A percentile compares a stretch with the other conserved stretches of the same genome.
Evolutionary conservation across 805 yeast genomes (phyloP).

Genomic region (Candida endomychidarum): DNA sequence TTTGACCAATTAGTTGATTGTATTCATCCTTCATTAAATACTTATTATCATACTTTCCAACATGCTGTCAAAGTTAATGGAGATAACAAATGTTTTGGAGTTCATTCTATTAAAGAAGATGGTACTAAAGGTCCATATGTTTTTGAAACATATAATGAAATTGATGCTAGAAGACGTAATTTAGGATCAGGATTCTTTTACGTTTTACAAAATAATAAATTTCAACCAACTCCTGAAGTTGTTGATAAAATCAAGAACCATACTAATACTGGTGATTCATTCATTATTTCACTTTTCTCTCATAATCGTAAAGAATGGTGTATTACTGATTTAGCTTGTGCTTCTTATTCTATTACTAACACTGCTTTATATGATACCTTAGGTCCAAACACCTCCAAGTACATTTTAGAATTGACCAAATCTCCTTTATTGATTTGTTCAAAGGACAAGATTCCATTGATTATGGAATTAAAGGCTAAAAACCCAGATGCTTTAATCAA

Average conservation of each 20-base stretch:
- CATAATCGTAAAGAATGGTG: conserved; percentile 68
- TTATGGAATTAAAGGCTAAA: conserved; percentile 29
- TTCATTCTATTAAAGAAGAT: conserved; percentile 28
- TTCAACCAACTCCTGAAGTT: conserved; percentile 23
- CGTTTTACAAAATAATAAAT: conserved; percentile 33
- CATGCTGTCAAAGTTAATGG: conserved; percentile 38
- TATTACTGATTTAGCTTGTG: conserved; percentile 66
- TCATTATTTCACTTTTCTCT: conserved; percentile 56
- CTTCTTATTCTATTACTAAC: conserved; percentile 41
- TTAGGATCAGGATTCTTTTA: conserved; percentile 41
- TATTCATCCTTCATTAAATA: conserved; percentile 46
- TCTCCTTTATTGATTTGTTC: conserved; percentile 49
- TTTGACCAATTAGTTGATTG: conserved; percentile 26
- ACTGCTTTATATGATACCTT: conserved; percentile 36
- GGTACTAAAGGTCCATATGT: conserved; percentile 33
- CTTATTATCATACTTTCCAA: conserved; percentile 46
- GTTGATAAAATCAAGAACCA: conserved; percentile 23
- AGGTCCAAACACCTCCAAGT: conserved; percentile 58
- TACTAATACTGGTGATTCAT: conserved; percentile 27
- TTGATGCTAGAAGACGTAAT: conserved; percentile 23
- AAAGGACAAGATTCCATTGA: conserved; percentile 28
- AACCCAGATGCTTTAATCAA: conserved; percentile 24
- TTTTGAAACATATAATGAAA: conserved; percentile 25
- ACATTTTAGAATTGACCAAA: conserved; percentile 60
- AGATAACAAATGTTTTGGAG: conserved; percentile 46